Base-by-base conservation (phyloP, 768 basidiomycete genomes). In the Calvatia gigantea region DNA sequence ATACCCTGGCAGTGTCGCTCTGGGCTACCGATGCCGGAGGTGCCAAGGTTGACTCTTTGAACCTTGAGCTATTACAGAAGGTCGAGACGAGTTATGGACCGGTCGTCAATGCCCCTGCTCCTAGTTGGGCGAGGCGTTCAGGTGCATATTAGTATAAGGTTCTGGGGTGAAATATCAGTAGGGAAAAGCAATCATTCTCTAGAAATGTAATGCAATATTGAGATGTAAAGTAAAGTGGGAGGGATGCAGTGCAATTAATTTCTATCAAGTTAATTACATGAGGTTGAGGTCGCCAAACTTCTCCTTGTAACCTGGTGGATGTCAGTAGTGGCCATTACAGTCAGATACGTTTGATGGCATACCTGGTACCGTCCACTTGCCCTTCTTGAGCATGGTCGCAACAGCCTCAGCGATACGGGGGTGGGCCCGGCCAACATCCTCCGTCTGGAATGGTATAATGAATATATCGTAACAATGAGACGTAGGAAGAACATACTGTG, bases 311-410 rank as follows among this genome's bases (percentile, higher is more conserved):
- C 89, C 87, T 89, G 64, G 33, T 23, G 21, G 49, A 17, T 37
- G n/a, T 23, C 45, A 57, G 35, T 5, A 29, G 45, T 37, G 28
- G n/a, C 19, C 2, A 32, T 23, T 4, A 46, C 42, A 19, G 7
- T 54, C 31, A 44, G 32, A 28, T 29, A n/a, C n/a, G n/a, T n/a
- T 1, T 21, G 4, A 6, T 14, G 29, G 65, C 78, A 51, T 68
- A 87, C 94, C 95, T 65, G 96, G 96, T 56, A 98, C 95, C 65
- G 89, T 93, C 89, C 93, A 97, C 78, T 98, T 97, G 73, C 95
- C 95, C 77, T 98, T 94, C 83, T 89, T 86, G 60, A 98, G 72
- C 94, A 97, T 96, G 62, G 80, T 89, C 76, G 98, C 93, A 57
- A 97, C 91, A 39, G 89, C 85, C 73, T 97, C 86, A 35, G 79